These are phyloP conservation scores for Plenodomus biglobosus DNA, from an alignment of 2,329 filamentous ascomycete species.

Conservation along the genomic window DNA sequence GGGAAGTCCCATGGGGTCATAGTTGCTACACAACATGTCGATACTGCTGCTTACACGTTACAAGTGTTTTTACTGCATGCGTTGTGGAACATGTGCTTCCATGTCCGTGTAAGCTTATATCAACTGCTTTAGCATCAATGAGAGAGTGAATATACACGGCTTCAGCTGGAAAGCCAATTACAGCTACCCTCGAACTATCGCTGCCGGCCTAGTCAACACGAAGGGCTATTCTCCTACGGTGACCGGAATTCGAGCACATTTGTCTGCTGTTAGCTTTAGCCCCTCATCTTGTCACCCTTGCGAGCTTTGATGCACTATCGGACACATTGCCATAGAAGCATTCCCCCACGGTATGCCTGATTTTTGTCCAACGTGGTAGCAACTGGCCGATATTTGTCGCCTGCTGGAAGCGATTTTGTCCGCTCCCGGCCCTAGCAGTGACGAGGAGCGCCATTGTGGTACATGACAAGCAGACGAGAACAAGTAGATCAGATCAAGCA, in stretches of 20 bases:
- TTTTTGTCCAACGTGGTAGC: too few relatives aligned
- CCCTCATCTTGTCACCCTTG: too few relatives aligned
- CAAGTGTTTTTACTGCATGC: not conserved
- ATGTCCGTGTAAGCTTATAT: not conserved
- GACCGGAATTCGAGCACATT: too few relatives aligned
- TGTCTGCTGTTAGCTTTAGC: too few relatives aligned
- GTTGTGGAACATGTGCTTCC: not conserved
- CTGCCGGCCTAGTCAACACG: too few relatives aligned
- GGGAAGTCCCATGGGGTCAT: not conserved
- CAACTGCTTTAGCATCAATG: not conserved
- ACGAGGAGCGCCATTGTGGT: not conserved
- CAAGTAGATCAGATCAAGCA: not conserved
- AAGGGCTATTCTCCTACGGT: too few relatives aligned
- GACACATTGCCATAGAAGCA: too few relatives aligned
- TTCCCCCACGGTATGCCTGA: not conserved
- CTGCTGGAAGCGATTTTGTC: not conserved
- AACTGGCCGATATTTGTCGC: not conserved
- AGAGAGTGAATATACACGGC: not conserved
- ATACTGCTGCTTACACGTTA: not conserved
- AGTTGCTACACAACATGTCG: not conserved
- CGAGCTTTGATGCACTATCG: too few relatives aligned
- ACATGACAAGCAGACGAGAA: slow-evolving; percentile 6
- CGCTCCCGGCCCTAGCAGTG: not conserved
- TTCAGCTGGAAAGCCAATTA: too few relatives aligned
- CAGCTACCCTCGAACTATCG: too few relatives aligned